These are phyloP conservation scores for Exophiala oligosperma DNA, from an alignment of 2,329 filamentous ascomycete genomes.

Conservation along the genomic window DNA sequence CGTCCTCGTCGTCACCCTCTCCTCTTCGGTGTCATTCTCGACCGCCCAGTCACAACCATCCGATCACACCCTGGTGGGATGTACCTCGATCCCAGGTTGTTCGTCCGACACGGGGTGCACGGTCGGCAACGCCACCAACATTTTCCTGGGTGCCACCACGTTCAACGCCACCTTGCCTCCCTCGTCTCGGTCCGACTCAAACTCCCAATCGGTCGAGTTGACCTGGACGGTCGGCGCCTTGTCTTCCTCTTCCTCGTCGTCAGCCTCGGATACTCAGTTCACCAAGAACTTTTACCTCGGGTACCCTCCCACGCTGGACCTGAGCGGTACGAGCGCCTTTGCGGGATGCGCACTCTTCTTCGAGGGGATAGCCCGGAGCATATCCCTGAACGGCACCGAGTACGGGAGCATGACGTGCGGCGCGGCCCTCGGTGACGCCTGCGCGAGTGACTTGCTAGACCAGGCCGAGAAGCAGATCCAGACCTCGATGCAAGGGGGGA, in stretches of 20 bases:
- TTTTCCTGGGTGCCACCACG: constrained; percentile 14
- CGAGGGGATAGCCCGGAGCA: constrained; percentile 19
- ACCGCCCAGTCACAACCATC: background rate
- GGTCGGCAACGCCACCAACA: constrained; percentile 17
- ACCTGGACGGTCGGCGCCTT: constrained; percentile 19
- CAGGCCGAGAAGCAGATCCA: constrained; percentile 12
- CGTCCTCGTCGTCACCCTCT: background rate
- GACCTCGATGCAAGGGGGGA: background rate
- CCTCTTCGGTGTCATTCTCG: background rate
- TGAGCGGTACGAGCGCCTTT: constrained; percentile 2
- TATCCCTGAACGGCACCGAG: constrained; percentile 11
- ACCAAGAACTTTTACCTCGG: constrained; percentile 22
- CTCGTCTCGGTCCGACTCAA: background rate
- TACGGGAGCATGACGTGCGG: constrained; percentile 17
- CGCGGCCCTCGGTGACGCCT: constrained; percentile 9
- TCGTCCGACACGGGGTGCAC: constrained; percentile 11
- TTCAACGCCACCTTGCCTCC: constrained; percentile 16
- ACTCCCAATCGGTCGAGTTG: constrained; percentile 1
- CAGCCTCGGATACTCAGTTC: constrained; percentile 3
- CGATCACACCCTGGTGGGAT: constrained; percentile 12
- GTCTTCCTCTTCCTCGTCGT: background rate
- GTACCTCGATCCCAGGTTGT: constrained; percentile 14
- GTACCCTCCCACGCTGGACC: constrained; percentile 11
- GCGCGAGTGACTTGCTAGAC: constrained; percentile 12
- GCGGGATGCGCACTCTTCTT: constrained; percentile 20